Conservation (phyloP, 306 rosid genomes). For the Cicer pinnatifidum region DNA sequence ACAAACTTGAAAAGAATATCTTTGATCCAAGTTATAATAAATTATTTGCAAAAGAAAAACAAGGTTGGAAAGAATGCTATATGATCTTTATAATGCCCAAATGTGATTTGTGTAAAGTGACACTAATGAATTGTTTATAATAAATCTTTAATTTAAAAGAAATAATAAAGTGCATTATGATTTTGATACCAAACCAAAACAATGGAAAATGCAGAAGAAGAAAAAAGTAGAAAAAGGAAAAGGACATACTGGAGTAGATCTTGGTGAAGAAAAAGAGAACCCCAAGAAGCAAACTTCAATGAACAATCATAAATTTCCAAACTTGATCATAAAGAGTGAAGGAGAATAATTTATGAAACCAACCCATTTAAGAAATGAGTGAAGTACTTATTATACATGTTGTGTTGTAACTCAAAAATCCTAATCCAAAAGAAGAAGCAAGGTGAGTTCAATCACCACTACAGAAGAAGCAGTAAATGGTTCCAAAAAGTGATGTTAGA, state of each 20-base stretch:
- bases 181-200: slow-evolving; percentile 58
- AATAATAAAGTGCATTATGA: slow-evolving; percentile 45
- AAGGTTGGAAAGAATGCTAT: slow-evolving; percentile 37
- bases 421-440: slow-evolving; percentile 39
- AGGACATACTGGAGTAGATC: slow-evolving; percentile 89
- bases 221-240: slow-evolving; percentile 35
- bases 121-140: slow-evolving; percentile 39
- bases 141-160: slow-evolving; percentile 24
- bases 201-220: slow-evolving; percentile 37
- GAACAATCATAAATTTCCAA: slow-evolving; percentile 61
- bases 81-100: slow-evolving; percentile 50
- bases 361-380: slow-evolving; percentile 48
- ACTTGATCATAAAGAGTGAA: slow-evolving; percentile 56
- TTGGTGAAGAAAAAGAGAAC: slow-evolving; percentile 54
- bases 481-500: slow-evolving; percentile 44
- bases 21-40: slow-evolving; percentile 42
- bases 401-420: slow-evolving; percentile 37
- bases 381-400: slow-evolving; percentile 44
- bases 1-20: slow-evolving; percentile 22
- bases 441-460: slow-evolving; percentile 36
- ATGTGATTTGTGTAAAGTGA: slow-evolving; percentile 55
- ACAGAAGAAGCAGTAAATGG: slow-evolving; percentile 38
- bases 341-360: slow-evolving; percentile 45
- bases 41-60: slow-evolving; percentile 24
- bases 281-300: slow-evolving; percentile 52